Percentiles rank a stretch among this genome's conserved stretches.
phyloP scores from a whole-genome alignment of 805 yeast species.

The Blastobotrys chiropterorum region DNA sequence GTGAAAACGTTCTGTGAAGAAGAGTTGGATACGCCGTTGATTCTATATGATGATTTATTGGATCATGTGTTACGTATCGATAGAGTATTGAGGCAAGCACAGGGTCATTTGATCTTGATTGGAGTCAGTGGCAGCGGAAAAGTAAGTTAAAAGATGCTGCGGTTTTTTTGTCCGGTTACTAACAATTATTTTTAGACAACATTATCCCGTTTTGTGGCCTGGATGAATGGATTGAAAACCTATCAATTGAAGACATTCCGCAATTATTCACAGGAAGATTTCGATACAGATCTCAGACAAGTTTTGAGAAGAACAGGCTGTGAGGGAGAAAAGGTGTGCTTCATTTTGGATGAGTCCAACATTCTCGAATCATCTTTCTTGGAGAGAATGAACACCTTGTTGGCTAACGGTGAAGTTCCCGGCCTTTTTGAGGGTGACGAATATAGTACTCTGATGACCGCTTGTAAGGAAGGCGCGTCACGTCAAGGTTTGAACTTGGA shows the following conservation, averaged over 20 bases:
- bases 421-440: slow-evolving; percentile 82
- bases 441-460: slow-evolving; percentile 41
- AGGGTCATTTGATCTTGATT: slow-evolving; percentile 82
- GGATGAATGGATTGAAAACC: slow-evolving; percentile 76
- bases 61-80: slow-evolving; percentile 76
- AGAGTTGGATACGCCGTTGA: slow-evolving; percentile 53
- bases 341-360: slow-evolving; percentile 75
- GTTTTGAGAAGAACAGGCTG: slow-evolving; percentile 46
- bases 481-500: slow-evolving; percentile 59
- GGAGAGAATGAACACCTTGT: slow-evolving; percentile 87
- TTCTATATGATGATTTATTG: slow-evolving; percentile 62
- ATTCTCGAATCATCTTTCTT: slow-evolving; percentile 70
- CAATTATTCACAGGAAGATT: slow-evolving; percentile 52
- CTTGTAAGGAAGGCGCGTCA: slow-evolving; percentile 52
- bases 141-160: too few species aligned
- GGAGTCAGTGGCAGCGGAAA: slow-evolving; percentile 84
- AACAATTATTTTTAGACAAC: slow-evolving; percentile 38
- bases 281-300: slow-evolving; percentile 56
- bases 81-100: slow-evolving; percentile 73
- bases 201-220: slow-evolving; percentile 72
- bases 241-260: slow-evolving; percentile 52
- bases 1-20: slow-evolving; percentile 73
- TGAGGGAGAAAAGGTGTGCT: slow-evolving; percentile 57
- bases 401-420: slow-evolving; percentile 90
- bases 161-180: neutral